Percentiles rank a stretch among this genome's conserved stretches.
Conservation (phyloP, 164 flowering plant genomes). For the Paratinospora sagittata region DNA sequence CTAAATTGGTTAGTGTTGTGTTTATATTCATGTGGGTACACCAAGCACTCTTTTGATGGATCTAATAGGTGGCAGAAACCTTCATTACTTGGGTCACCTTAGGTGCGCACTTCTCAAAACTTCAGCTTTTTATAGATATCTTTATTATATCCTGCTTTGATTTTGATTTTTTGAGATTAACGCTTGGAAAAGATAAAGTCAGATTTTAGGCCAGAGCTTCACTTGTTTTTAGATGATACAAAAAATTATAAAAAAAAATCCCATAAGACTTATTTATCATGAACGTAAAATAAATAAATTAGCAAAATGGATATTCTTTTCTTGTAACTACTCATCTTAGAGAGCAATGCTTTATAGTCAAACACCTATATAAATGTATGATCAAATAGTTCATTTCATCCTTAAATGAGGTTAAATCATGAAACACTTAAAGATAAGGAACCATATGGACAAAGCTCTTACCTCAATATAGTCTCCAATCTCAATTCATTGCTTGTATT, state of each 20-base stretch:
- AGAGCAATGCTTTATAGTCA: background rate
- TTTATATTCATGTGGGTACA: constrained; percentile 12
- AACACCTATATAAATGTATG: background rate
- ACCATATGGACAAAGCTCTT: background rate
- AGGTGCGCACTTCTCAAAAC: constrained; percentile 22
- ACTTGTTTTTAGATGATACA: background rate
- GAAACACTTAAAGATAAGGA: too few relatives aligned
- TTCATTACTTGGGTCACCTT: constrained; percentile 18
- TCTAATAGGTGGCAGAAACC: constrained; percentile 15
- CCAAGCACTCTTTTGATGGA: constrained; percentile 25
- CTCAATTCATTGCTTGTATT: background rate
- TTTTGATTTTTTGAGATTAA: too few relatives aligned
- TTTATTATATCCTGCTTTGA: background rate
- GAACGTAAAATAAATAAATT: background rate
- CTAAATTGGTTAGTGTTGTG: constrained; percentile 39
- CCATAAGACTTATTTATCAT: background rate
- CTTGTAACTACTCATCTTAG: background rate
- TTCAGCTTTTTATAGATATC: background rate
- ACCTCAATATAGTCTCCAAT: background rate
- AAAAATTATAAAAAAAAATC: background rate
- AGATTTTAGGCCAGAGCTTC: background rate
- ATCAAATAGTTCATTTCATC: too few relatives aligned
- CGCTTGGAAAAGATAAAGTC: too few relatives aligned
- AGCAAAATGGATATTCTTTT: background rate
- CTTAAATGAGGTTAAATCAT: too few relatives aligned